These are phyloP conservation scores for Rosa lucieae DNA, from an alignment of 306 rosid species.

Conservation along the genomic window DNA sequence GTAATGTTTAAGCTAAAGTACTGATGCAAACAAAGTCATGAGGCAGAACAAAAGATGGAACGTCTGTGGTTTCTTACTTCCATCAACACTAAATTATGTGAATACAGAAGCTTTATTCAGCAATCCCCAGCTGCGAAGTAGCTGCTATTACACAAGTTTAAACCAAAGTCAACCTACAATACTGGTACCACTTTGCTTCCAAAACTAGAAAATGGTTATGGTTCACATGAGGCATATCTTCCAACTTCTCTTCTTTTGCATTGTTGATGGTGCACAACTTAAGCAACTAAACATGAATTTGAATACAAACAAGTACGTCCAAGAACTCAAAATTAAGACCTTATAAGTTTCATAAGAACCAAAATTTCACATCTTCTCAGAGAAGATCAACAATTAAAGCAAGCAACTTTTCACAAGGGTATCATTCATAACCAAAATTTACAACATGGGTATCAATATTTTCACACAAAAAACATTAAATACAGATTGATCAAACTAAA, in stretches of 20 bases:
- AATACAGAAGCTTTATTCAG: background rate
- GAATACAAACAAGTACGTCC: background rate
- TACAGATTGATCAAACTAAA: background rate
- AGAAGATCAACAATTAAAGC: background rate
- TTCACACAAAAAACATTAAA: background rate
- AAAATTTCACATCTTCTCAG: background rate
- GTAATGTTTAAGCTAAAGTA: background rate
- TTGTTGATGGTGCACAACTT: background rate
- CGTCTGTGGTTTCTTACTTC: background rate
- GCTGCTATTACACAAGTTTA: background rate
- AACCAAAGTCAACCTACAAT: background rate
- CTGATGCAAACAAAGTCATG: background rate
- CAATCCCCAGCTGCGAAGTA: background rate
- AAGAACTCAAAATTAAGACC: background rate
- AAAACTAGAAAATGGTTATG: background rate
- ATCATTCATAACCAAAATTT: background rate
- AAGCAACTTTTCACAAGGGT: background rate
- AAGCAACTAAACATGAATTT: slow-evolving; percentile 1
- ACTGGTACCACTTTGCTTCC: background rate
- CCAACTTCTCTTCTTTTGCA: background rate
- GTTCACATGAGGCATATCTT: background rate
- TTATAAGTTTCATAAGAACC: background rate
- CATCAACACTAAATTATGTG: background rate
- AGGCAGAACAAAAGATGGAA: background rate
- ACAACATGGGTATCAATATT: background rate